Evolutionary conservation across 129 eudicot genomes (phyloP).

Genomic region (Glebionis coronaria): DNA sequence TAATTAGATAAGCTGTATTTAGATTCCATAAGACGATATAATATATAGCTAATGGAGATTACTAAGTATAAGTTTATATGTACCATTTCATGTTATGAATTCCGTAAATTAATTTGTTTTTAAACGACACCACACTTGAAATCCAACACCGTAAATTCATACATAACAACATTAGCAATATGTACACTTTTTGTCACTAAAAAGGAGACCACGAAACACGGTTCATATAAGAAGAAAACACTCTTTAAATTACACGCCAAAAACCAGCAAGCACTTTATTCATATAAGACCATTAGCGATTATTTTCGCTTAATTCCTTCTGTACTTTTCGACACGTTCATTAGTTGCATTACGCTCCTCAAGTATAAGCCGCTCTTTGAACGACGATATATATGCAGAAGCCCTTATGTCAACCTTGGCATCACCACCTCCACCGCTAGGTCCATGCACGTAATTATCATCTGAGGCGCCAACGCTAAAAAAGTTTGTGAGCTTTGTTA

Average conservation of each 20-base stretch:
- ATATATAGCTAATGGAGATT: too few species aligned
- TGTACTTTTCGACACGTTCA: slow-evolving; percentile 35
- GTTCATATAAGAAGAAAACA: neutral
- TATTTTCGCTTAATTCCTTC: slow-evolving; percentile 12
- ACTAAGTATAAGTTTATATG: too few species aligned
- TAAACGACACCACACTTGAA: too few species aligned
- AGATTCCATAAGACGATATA: too few species aligned
- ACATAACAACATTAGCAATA: neutral
- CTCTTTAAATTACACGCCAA: slow-evolving; percentile 11
- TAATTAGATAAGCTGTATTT: too few species aligned
- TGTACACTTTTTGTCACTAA: neutral
- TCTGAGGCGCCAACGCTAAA: slow-evolving; percentile 28
- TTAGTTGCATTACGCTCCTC: slow-evolving; percentile 49
- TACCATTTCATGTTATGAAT: too few species aligned
- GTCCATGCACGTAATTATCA: slow-evolving; percentile 53
- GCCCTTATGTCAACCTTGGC: slow-evolving; percentile 54
- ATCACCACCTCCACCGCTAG: slow-evolving; percentile 56
- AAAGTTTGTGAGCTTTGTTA: slow-evolving; percentile 36
- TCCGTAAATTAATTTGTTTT: too few species aligned
- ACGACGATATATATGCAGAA: slow-evolving; percentile 47
- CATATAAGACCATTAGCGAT: neutral
- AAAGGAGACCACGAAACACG: neutral
- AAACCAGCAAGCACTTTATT: slow-evolving; percentile 17
- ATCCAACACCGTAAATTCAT: too few species aligned
- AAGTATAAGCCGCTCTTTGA: slow-evolving; percentile 50